Evolutionary conservation across 2,329 filamentous ascomycete species (phyloP).

Genomic region (Aspergillus sp.): DNA sequence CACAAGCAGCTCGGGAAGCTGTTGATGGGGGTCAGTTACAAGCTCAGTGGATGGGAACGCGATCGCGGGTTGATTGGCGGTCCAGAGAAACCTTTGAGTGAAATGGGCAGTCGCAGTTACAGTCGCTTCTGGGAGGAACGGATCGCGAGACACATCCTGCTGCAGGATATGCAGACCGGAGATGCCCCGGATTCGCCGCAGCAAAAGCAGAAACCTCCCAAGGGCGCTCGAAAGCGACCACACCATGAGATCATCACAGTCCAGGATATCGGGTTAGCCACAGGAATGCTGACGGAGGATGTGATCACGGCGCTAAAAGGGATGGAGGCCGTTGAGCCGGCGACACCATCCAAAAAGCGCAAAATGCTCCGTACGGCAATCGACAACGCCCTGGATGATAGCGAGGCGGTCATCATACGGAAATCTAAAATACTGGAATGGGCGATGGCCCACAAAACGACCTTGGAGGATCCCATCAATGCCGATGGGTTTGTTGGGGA

Average conservation of each 20-base stretch:
- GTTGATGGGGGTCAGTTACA: slow-evolving; percentile 91
- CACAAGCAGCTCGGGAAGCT: slow-evolving; percentile 82
- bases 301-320: slow-evolving; percentile 74
- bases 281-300: slow-evolving; percentile 84
- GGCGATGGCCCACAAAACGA: slow-evolving; percentile 62
- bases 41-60: slow-evolving; percentile 76
- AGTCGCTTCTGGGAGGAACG: slow-evolving; percentile 82
- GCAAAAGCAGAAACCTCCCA: slow-evolving; percentile 29
- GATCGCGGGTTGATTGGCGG: slow-evolving; percentile 72
- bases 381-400: slow-evolving; percentile 22
- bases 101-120: slow-evolving; percentile 81
- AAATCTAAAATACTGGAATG: slow-evolving; percentile 65
- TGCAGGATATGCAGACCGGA: slow-evolving; percentile 34
- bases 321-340: slow-evolving; percentile 68
- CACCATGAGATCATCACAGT: slow-evolving; percentile 59
- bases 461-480: slow-evolving; percentile 67
- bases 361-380: slow-evolving; percentile 33
- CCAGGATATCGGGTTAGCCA: slow-evolving; percentile 69
- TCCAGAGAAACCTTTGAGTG: slow-evolving; percentile 89
- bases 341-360: slow-evolving; percentile 54
- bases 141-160: slow-evolving; percentile 66
- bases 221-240: slow-evolving; percentile 44
- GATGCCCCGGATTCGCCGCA: slow-evolving; percentile 29
- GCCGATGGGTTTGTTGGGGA: slow-evolving; percentile 71
- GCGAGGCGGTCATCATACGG: slow-evolving; percentile 48